Percentiles rank a stretch among this genome's conserved stretches.
Conservation (phyloP, 768 basidiomycete genomes). For the Lentinula edodes region DNA sequence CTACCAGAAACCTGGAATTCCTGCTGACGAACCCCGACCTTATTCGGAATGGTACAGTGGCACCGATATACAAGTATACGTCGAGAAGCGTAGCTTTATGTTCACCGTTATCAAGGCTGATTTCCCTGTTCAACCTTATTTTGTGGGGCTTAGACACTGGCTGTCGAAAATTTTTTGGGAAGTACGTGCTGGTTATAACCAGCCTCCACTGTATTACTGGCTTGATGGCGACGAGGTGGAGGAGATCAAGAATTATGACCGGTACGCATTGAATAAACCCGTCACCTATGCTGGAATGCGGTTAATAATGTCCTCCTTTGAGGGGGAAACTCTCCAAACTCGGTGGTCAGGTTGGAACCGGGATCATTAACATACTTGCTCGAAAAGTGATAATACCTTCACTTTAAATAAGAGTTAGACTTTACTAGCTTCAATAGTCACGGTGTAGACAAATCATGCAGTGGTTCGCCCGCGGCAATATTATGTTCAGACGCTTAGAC, state of each 20-base stretch:
- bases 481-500: slow-evolving; percentile 11
- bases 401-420: no score
- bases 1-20: not conserved
- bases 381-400: no score
- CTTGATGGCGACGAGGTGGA: no score
- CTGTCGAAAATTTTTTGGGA: not conserved
- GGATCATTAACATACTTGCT: not conserved
- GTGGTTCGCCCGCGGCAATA: not conserved
- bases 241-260: not conserved
- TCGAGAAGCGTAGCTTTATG: no score
- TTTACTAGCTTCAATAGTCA: no score
- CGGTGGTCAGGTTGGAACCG: not conserved
- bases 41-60: not conserved
- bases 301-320: not conserved
- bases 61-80: not conserved
- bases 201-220: no score
- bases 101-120: no score
- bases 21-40: not conserved
- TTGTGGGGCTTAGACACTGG: not conserved
- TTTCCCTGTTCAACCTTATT: not conserved
- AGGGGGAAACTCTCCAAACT: not conserved
- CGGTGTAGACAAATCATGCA: no score
- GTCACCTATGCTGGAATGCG: not conserved
- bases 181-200: not conserved
- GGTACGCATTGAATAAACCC: not conserved